Evolutionary conservation across 306 rosid species (phyloP), one percentile per base, ranked within the genome.

Genomic region (Inga oerstediana): DNA sequence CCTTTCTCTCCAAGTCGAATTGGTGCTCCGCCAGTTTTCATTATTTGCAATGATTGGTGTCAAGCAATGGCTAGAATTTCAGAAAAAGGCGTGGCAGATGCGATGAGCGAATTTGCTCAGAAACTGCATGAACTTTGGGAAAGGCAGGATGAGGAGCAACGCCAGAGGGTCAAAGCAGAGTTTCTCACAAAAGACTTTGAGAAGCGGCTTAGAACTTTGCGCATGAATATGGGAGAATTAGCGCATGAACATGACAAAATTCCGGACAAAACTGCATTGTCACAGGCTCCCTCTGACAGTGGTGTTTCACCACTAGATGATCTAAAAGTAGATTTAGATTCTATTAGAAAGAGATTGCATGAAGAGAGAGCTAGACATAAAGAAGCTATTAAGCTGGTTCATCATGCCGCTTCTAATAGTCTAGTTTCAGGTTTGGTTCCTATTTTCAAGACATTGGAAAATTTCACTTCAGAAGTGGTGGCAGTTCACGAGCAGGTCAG

Each of bases 1-100:
- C 99, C 99, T 56, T 97, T 92, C 87, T 97, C 99, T 66, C 99
- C 99, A 8, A 83, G 97, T 74, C 90, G 94, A 72, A 77, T 94
- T 37, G 98, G 97, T 73, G 99, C 99, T 78, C 99, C 99, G 6
- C 89, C 88, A 12, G 84, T 93, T 81, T 97, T 97, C 72, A 79
- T 97, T 68, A 89, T 94, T 65, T 92, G 98, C 86, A 90, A 92
- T 5, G 99, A 97, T 80, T 97, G 99, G 99, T 86, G 87, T 82
- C 97, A 97, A 76, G 99, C 98, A 82, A 94, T 92, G 98, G 85
- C 49, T 58, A 89, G 89, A 85, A 90, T 94, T 70, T 94, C 97
- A 20, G 94, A 94, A 90, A 85, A 84, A 56, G 88, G 86, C 62
- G 98, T 97, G 76, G 90, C 92, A 11, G 91, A 82, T 37, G 92